Base-by-base conservation (phyloP, 768 basidiomycete genomes). In the Lanmaoa pseudosensibilis region DNA sequence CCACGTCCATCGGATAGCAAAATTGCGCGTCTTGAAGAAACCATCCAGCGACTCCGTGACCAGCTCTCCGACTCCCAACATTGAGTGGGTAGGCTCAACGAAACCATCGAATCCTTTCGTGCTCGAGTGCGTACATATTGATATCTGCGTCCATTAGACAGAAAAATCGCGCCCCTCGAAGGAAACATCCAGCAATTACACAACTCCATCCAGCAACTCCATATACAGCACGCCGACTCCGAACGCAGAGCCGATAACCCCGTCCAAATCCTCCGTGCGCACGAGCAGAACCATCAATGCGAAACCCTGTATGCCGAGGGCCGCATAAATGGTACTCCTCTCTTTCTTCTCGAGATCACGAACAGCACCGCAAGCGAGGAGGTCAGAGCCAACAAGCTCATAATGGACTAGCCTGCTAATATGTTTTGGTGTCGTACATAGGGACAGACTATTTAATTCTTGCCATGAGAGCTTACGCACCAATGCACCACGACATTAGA, bases 251-350 rank as follows among this genome's bases (percentile, higher is more conserved):
- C 30, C 1, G 23, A 38, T 16, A 30, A 15, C n/a, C 50, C 56
- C 6, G 13, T 33, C 13, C 40, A 8, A 16, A 23, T 55, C 13
- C 46, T 50, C 7, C 33, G 1, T 34, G 36, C 34, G 1, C 56
- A 63, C 15, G 45, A 59, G 8, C 23, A 58, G 19, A 58, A 45
- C 7, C 38, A 54, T 21, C 49, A 40, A 1, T 60, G 62, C 4
- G 52, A 64, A 36, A 3, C 19, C 1, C 21, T 60, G 21, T 64
- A 32, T 48, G 8, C 41, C 0, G 18, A 51, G 3, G 55, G 52
- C n/a, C 41, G 18, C 12, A 38, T 56, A 18, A 2, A 12, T 5
- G 52, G 52, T 19, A 58, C 54, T 4, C 49, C 46, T 2, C 3
- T 18, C 3, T 45, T 8, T 27, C 21, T 62, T 21, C 21, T 45